Evolutionary conservation across 2,329 filamentous ascomycete species (phyloP).

Genomic region (Fusarium newnesense): DNA sequence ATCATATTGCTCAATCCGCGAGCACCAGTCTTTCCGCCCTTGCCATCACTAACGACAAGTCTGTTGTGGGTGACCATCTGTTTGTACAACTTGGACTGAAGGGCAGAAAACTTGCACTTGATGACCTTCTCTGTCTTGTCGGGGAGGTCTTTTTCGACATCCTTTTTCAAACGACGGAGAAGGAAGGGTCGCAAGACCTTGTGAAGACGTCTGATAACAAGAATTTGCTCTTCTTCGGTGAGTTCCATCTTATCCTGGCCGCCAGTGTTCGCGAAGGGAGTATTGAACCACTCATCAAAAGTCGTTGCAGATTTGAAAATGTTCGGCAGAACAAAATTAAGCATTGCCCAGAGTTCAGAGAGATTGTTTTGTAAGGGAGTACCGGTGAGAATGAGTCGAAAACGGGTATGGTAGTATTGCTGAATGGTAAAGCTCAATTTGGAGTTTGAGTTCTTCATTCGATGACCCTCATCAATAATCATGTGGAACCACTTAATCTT

Average conservation of each 20-base stretch:
- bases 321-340: slow-evolving; percentile 97
- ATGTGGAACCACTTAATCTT: slow-evolving; percentile 99
- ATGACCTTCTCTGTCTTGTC: slow-evolving; percentile 99
- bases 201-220: slow-evolving; percentile 97
- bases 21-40: slow-evolving; percentile 92
- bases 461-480: slow-evolving; percentile 99
- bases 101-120: slow-evolving; percentile 97
- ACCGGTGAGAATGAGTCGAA: slow-evolving; percentile 95
- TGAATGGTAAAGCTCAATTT: slow-evolving; percentile 96
- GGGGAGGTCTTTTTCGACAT: slow-evolving; percentile 97
- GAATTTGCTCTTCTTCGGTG: slow-evolving; percentile 98
- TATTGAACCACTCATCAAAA: slow-evolving; percentile 99
- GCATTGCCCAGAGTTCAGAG: slow-evolving; percentile 94
- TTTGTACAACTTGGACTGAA: slow-evolving; percentile 95
- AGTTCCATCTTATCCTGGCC: slow-evolving; percentile 99
- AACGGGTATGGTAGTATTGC: slow-evolving; percentile 93
- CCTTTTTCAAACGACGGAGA: slow-evolving; percentile 97
- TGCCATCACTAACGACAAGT: slow-evolving; percentile 92
- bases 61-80: slow-evolving; percentile 97
- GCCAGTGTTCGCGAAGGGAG: slow-evolving; percentile 97
- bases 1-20: slow-evolving; percentile 99
- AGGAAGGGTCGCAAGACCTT: slow-evolving; percentile 98
- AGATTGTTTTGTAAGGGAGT: slow-evolving; percentile 98
- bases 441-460: slow-evolving; percentile 98
- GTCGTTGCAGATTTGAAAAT: slow-evolving; percentile 99